Evolutionary conservation across 1,284 basidiomycete genomes (phyloP), one percentile per base, ranked within the genome.

Genomic region (Peniophora sp.): DNA sequence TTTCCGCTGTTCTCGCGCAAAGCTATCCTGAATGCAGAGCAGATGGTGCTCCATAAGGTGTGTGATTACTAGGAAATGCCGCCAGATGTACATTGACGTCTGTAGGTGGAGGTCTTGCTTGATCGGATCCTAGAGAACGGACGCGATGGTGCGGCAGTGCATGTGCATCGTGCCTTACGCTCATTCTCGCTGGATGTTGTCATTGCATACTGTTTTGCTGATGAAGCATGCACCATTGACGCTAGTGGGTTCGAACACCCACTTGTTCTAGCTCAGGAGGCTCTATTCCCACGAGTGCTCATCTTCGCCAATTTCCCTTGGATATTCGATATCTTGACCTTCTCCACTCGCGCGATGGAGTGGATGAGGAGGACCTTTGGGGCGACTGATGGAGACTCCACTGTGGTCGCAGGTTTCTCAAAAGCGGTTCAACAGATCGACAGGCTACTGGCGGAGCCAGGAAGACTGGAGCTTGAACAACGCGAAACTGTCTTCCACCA

Each of bases 1-100:
- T 52, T 50, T 18, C 62, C 64, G 3, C 54, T 66, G 11, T 70
- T 69, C 54, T 67, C 66, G 5, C 58, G 68, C 15, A 55, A 57
- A 3, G 60, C 62, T 1, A 63, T 67, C 27, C 47, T 65, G 20
- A 54, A 60, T 22, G 51, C 67, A 14, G 64, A 68, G 47, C 24
- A 54, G 20, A 47, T 64, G 14, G 51, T 69, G 34, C 62, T 62
- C 50, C 51, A 60, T 14, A 60, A 52, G 32, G 67, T 67, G 24
- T 15, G 15, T 23, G 6, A 32, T 32, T 6, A 6, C 27, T 32
- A 12, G 27, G 27, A 12, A 12, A 5, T 6, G 27, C 6, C 27
- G 5, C 27, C 12, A 12, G 12, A 6, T 6, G 27, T 32, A 12
- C 27, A 12, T n/a, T n/a, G n/a, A n/a, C n/a, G n/a, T n/a, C n/a